Conservation (phyloP, 768 basidiomycete genomes). For the Russula foetens region DNA sequence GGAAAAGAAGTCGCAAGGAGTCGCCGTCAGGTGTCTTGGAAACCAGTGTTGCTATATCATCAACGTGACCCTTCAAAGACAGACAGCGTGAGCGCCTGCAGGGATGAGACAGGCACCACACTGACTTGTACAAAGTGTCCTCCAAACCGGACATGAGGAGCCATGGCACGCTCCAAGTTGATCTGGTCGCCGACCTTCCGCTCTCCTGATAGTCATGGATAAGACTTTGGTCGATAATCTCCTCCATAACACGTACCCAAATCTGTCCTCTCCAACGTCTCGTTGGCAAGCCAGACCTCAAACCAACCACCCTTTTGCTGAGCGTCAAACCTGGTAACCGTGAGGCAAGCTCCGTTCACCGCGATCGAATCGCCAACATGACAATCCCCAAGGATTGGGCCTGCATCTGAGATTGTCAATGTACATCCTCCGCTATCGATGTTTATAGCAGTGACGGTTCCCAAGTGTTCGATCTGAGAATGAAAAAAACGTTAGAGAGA, state of each 20-base stretch:
- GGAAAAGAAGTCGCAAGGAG: constrained; percentile 78
- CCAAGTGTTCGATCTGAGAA: constrained; percentile 81
- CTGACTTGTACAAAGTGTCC: constrained; percentile 95
- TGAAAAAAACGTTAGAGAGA: constrained; percentile 2
- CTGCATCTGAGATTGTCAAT: constrained; percentile 64
- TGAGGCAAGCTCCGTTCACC: constrained; percentile 74
- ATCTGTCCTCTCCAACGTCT: constrained; percentile 87
- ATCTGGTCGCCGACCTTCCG: constrained; percentile 70
- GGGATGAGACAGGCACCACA: not conserved
- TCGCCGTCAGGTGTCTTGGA: constrained; percentile 69
- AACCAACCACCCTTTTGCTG: constrained; percentile 67
- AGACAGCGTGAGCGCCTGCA: not conserved
- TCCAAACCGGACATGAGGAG: constrained; percentile 83
- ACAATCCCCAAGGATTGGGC: constrained; percentile 77
- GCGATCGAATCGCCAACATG: constrained; percentile 92
- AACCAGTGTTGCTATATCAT: constrained; percentile 74
- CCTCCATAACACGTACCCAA: constrained; percentile 48
- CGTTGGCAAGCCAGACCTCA: constrained; percentile 92
- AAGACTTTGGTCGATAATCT: not conserved
- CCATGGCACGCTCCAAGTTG: constrained; percentile 95
- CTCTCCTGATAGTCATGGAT: constrained; percentile 45
- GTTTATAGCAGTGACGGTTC: constrained; percentile 57
- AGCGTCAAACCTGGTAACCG: constrained; percentile 77
- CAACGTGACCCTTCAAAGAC: constrained; percentile 75
- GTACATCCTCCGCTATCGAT: constrained; percentile 73